Percentiles rank a stretch among this genome's conserved stretches.
Conservation (phyloP, 2,329 filamentous ascomycete genomes). For the Ophiostoma sp. region DNA sequence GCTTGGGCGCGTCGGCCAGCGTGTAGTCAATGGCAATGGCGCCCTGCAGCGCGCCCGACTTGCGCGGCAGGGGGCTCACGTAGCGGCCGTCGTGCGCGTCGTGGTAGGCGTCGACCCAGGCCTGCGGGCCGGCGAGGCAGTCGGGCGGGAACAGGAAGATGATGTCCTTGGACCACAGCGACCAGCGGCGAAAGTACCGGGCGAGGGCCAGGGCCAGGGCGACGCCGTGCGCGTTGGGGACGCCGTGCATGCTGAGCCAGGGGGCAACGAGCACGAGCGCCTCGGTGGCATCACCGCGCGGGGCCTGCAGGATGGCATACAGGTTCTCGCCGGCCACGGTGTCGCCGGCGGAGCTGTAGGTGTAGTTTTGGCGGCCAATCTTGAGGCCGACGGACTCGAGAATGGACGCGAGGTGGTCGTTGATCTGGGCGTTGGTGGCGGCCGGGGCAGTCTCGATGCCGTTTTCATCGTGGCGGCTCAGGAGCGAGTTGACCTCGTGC, state of each 20-base stretch:
- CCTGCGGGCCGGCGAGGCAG: conserved; percentile 83
- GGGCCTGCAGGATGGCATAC: conserved; percentile 89
- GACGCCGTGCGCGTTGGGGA: conserved; percentile 81
- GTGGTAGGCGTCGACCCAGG: conserved; percentile 97
- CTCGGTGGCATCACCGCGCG: conserved; percentile 91
- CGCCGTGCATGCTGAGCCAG: conserved; percentile 74
- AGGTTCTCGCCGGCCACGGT: conserved; percentile 77
- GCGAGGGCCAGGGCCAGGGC: conserved; percentile 80
- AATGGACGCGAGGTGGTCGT: conserved; percentile 68
- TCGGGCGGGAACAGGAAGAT: conserved; percentile 86
- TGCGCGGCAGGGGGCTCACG: conserved; percentile 74
- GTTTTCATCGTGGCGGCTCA: conserved; percentile 34
- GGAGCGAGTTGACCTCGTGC: conserved; percentile 63
- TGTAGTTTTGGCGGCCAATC: conserved; percentile 80
- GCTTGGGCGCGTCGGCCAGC: conserved; percentile 49
- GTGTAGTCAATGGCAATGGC: conserved; percentile 92
- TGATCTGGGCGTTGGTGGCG: conserved; percentile 53
- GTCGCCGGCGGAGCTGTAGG: conserved; percentile 72
- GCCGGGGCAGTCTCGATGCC: neutral
- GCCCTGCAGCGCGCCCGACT: conserved; percentile 88
- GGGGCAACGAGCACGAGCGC: conserved; percentile 88
- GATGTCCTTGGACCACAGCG: conserved; percentile 97
- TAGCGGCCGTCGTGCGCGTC: conserved; percentile 69
- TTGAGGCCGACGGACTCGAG: conserved; percentile 77
- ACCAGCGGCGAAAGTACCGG: conserved; percentile 96